Evolutionary conservation across 306 rosid species (phyloP).

Genomic region (Ceratonia siliqua): DNA sequence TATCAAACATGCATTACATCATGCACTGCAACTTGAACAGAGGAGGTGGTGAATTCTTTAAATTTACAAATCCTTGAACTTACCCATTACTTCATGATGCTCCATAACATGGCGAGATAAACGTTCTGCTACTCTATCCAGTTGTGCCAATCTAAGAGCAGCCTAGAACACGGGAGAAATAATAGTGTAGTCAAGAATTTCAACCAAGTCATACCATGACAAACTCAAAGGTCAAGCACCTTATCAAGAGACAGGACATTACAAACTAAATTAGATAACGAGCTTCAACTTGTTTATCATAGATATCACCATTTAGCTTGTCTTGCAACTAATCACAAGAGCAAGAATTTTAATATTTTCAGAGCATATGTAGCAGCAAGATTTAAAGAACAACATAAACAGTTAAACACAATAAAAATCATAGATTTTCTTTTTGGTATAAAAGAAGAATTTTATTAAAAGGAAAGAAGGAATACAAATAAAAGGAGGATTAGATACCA

Average conservation of each 20-base stretch:
- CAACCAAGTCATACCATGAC: neutral
- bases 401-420: neutral
- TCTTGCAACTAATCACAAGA: neutral
- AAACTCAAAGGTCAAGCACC: conserved; percentile 35
- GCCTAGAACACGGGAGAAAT: conserved; percentile 53
- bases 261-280: conserved; percentile 14
- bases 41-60: conserved; percentile 25
- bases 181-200: conserved; percentile 1
- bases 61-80: conserved; percentile 40
- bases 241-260: conserved; percentile 23
- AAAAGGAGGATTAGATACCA: neutral
- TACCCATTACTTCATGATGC: conserved; percentile 99
- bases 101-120: conserved; percentile 93
- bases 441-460: neutral
- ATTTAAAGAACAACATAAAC: neutral
- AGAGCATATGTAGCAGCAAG: neutral
- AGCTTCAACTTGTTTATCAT: neutral
- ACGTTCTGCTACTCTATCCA: conserved; percentile 87
- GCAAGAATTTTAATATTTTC: neutral
- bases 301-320: neutral
- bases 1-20: conserved; percentile 24
- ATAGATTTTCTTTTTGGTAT: neutral
- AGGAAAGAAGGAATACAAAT: neutral
- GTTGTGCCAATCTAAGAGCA: conserved; percentile 82
- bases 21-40: conserved; percentile 14